Evolutionary conservation across 495 filamentous ascomycete genomes (phyloP).

Genomic region (Podospora tetraspora): DNA sequence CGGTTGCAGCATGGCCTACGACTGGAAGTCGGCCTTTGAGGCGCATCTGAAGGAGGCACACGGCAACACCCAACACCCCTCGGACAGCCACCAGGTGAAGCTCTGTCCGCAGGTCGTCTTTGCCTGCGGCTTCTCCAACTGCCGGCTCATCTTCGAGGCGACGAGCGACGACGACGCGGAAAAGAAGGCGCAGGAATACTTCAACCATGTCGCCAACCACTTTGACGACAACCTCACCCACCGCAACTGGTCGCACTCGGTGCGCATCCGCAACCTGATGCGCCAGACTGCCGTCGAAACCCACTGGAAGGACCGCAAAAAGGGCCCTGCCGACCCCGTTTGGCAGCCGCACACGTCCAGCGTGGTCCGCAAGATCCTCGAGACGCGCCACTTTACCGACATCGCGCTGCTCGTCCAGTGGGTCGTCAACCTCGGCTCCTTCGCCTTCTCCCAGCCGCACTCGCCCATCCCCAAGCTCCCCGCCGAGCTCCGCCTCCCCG

Average conservation of each 20-base stretch:
- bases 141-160: conserved; percentile 24
- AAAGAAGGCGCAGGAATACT: conserved; percentile 18
- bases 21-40: conserved; percentile 24
- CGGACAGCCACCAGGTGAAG: conserved; percentile 12
- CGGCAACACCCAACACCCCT: conserved; percentile 10
- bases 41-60: conserved; percentile 23
- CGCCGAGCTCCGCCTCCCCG: conserved; percentile 5
- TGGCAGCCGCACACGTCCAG: conserved; percentile 25
- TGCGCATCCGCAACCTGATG: conserved; percentile 25
- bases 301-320: conserved; percentile 19
- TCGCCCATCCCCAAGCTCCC: conserved; percentile 9
- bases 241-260: conserved; percentile 23
- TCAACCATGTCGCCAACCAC: conserved; percentile 26
- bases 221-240: conserved; percentile 18
- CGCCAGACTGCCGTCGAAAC: conserved; percentile 13
- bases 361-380: conserved; percentile 23
- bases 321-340: conserved; percentile 9
- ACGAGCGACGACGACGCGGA: conserved; percentile 14
- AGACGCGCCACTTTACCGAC: conserved; percentile 21
- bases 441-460: conserved; percentile 6
- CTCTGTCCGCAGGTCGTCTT: conserved; percentile 25
- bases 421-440: conserved; percentile 12
- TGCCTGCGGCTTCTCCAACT: conserved; percentile 26
- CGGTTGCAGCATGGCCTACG: conserved; percentile 20
- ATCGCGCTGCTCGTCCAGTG: conserved; percentile 18